Base-by-base conservation (phyloP, 192 early-diverging fungal species). In the Umbelopsis sp. region DNA sequence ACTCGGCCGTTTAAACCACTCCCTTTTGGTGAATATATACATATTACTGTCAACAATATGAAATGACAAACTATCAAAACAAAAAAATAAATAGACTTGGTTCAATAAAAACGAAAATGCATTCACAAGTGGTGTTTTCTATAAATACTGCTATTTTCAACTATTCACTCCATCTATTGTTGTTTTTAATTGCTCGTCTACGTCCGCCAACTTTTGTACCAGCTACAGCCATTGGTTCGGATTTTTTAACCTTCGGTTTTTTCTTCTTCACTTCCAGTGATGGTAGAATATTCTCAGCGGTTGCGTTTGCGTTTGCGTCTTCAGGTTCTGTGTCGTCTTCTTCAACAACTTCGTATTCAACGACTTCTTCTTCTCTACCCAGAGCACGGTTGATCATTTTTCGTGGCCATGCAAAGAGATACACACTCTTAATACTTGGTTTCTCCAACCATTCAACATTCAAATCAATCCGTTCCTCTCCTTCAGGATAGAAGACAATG, bases 401-500 rank as follows among this genome's bases (percentile, higher is more conserved):
- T 20, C 31, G 49, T 12, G 77, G 77, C 74, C 68, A 74, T 16
- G 34, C 36, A 44, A 79, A 22, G n/a, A 79, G n/a, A 51, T 51
- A 79, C 3, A 75, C 22, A 0, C 45, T 36, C 6, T 32, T 36
- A 0, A 71, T 36, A 9, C 62, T 49, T 36, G 77, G 77, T 26
- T 62, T 38, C 11, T 34, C 22, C 8, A 79, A 66, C 73, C 73
- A 72, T 29, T 72, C 74, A n/a, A 59, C 38, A 71, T 79, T 72
- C n/a, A 79, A 34, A 62, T 75, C 65, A 54, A 79, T 36, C 22
- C 72, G 69, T 22, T 68, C 73, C 4, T 68, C 50, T 50, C 67
- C 65, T 51, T 79, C 77, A 4, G 73, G 73, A 66, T 79, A 72
- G 9, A 79, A 69, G 5, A 75, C 53, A 29, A 79, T 68, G 22